A percentile compares a stretch with the other conserved stretches of the same genome.
These are phyloP conservation scores for Microstegium vimineum DNA, from an alignment of 176 grass and related monocot genomes.

Conservation along the genomic window DNA sequence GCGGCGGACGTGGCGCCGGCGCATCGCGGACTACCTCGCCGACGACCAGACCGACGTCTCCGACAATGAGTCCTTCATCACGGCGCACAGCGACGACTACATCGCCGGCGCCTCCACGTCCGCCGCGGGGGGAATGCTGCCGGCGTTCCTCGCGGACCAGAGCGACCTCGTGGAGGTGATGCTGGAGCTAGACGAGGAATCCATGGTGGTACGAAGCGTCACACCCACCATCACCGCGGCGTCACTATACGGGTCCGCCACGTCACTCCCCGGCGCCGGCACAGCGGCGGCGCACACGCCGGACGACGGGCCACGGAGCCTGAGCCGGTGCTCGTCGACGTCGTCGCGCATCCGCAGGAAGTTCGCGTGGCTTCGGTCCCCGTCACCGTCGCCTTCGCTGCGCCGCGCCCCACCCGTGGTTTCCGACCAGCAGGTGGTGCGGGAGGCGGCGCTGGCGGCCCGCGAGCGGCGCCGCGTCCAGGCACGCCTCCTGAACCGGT, in stretches of 20 bases:
- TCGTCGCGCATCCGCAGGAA: conserved; percentile 68
- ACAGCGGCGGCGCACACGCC: conserved; percentile 7
- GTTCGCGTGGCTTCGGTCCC: conserved; percentile 78
- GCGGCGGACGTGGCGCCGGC: conserved; percentile 42
- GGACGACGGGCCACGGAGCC: conserved; percentile 19
- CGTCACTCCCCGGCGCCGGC: neutral
- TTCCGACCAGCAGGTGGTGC: neutral
- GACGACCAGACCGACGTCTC: conserved; percentile 54
- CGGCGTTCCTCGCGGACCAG: conserved; percentile 80
- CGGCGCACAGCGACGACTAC: conserved; percentile 33
- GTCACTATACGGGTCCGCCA: conserved; percentile 24
- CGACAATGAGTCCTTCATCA: conserved; percentile 64
- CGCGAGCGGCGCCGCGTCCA: conserved; percentile 62
- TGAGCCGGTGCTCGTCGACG: conserved; percentile 75
- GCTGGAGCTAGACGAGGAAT: conserved; percentile 98
- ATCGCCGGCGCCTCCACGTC: neutral
- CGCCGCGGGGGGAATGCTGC: conserved; percentile 70
- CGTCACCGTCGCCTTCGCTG: too few species aligned
- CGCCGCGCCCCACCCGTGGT: too few species aligned
- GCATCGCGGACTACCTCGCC: conserved; percentile 66
- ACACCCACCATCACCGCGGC: conserved; percentile 59
- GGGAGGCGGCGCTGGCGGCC: conserved; percentile 39
- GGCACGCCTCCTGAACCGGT: conserved; percentile 57
- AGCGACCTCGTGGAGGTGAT: conserved; percentile 95
- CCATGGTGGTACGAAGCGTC: conserved; percentile 97